Conservation (phyloP, 2,329 filamentous ascomycete species). For the Amauroascus niger region DNA sequence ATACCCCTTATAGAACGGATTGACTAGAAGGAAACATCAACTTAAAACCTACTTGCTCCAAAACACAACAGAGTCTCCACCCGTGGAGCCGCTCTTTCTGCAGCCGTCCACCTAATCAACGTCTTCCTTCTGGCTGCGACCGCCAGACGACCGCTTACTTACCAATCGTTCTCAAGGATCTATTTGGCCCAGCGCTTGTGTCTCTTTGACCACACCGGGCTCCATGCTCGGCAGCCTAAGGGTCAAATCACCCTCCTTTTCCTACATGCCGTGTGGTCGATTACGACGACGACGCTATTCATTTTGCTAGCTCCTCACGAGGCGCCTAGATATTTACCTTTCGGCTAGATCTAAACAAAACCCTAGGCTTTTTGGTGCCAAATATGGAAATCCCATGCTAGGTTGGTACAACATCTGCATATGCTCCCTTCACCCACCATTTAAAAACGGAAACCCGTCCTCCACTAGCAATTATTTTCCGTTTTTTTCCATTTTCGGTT, state of each 20-base stretch:
- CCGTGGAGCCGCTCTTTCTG: slow-evolving; percentile 11
- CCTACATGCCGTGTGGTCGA: not conserved
- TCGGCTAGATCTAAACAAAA: slow-evolving; percentile 4
- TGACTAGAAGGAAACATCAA: not conserved
- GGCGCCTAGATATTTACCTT: slow-evolving; percentile 7
- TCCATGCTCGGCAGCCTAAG: slow-evolving; percentile 4
- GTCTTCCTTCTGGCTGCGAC: slow-evolving; percentile 7
- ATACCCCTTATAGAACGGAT: not conserved
- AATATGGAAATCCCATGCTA: slow-evolving; percentile 10
- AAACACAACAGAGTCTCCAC: not conserved
- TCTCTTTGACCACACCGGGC: slow-evolving; percentile 5
- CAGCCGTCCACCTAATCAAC: slow-evolving; percentile 9
- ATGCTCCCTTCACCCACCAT: not conserved
- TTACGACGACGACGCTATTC: slow-evolving; percentile 3
- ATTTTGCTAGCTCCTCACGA: not conserved
- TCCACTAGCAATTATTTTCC: not conserved
- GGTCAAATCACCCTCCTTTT: slow-evolving; percentile 1
- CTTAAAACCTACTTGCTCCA: not conserved
- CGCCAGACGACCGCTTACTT: slow-evolving; percentile 8
- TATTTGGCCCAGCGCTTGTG: slow-evolving; percentile 6
- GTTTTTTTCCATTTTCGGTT: not conserved
- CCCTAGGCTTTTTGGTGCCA: slow-evolving; percentile 5
- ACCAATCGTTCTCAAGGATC: slow-evolving; percentile 5
- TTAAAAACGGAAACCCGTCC: not conserved
- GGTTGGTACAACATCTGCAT: slow-evolving; percentile 7